Base-by-base conservation (phyloP, 768 basidiomycete species). In the Psilocybe azurescens region DNA sequence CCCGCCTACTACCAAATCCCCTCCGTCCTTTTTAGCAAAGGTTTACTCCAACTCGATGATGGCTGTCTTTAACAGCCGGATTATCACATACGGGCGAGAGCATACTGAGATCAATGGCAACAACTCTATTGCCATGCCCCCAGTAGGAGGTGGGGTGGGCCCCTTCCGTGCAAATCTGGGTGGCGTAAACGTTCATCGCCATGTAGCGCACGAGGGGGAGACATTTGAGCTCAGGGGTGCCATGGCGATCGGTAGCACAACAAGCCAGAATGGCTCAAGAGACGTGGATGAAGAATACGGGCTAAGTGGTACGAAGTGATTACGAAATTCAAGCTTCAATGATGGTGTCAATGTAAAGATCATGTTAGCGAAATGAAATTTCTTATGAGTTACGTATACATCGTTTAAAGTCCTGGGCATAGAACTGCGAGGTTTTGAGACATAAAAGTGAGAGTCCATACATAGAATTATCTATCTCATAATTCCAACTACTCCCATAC, bases 11-110 rank as follows among this genome's bases (percentile, higher is more conserved):
- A 63, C 46, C 62, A 58, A 10, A 57, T 58, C 1, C 44, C 52
- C 0, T 55, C 57, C 0, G 52, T 48, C n/a, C 47, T 58, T 4
- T 4, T 11, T 63, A 18, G 62, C 62, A 11, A 63, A 63, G 38
- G 44, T 63, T 3, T 59, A 63, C 24, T 63, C 57, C 14, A 63
- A 63, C 36, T 62, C 61, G 13, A 58, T 62, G 56, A 47, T 62
- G 50, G 61, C 57, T 7, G 52, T 54, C 5, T 44, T 63, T 2
- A 63, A 63, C 41, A 58, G 57, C 33, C 18, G 62, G 6, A 63
- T 63, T 33, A 55, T 53, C 6, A 38, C 52, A 11, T 33, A 32
- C 14, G 52, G 52, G 10, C 30, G 33, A 7, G 52, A 53, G 32
- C 33, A 53, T 24, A 53, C 32, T 9, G 52, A n/a, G 14, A n/a